A percentile compares a stretch with the other conserved stretches of the same genome.
Conservation (phyloP, 2,329 filamentous ascomycete species). For the Ophiostoma ips region DNA sequence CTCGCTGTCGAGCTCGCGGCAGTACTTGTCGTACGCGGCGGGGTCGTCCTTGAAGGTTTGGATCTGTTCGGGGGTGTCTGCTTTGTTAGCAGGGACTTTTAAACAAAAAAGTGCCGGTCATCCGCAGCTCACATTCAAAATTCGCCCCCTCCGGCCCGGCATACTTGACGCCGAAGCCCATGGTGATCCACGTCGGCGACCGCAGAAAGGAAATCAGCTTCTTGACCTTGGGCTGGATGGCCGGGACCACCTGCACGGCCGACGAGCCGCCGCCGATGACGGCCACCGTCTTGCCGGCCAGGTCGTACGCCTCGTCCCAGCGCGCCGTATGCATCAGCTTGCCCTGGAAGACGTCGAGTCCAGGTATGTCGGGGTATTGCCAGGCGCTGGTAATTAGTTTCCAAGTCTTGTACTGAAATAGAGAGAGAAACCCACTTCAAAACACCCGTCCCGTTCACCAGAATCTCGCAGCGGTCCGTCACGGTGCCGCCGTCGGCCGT, state of each 20-base stretch:
- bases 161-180: slow-evolving; percentile 38
- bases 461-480: slow-evolving; percentile 10
- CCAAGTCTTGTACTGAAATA: not conserved
- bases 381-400: slow-evolving; percentile 2
- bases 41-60: slow-evolving; percentile 41
- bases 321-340: slow-evolving; percentile 19
- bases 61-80: slow-evolving; percentile 37
- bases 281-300: slow-evolving; percentile 17
- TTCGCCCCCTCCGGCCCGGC: slow-evolving; percentile 6
- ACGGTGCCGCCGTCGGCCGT: slow-evolving; percentile 13
- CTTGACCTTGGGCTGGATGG: slow-evolving; percentile 9
- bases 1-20: slow-evolving; percentile 8
- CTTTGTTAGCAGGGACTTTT: slow-evolving; percentile 13
- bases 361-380: slow-evolving; percentile 19
- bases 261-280: slow-evolving; percentile 22
- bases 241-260: slow-evolving; percentile 19
- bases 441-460: slow-evolving; percentile 13
- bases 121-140: slow-evolving; percentile 33
- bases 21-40: slow-evolving; percentile 5
- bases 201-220: slow-evolving; percentile 9
- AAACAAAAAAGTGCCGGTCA: too few species aligned
- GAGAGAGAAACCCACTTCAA: slow-evolving; percentile 10
- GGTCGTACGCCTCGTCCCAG: slow-evolving; percentile 6
- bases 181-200: slow-evolving; percentile 40
- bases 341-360: slow-evolving; percentile 20